Conservation (phyloP, 768 basidiomycete genomes). For the Amyloporia xantha region DNA sequence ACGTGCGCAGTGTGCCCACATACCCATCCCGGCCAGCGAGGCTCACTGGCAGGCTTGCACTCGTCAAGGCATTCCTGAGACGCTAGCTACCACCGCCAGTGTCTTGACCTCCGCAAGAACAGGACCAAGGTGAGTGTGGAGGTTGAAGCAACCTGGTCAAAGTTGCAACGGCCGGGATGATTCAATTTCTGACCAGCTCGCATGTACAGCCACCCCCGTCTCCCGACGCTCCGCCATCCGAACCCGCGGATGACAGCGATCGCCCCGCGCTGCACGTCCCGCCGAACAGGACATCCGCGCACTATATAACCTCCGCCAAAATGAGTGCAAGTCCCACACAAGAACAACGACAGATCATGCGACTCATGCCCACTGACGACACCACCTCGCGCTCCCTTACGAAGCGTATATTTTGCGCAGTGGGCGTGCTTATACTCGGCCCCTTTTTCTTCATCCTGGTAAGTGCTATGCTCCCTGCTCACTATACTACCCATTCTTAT, state of each 20-base stretch:
- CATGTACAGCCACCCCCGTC: neutral
- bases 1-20: too few species aligned
- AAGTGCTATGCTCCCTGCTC: neutral
- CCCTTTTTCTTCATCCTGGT: neutral
- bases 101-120: too few species aligned
- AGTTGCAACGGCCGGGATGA: neutral
- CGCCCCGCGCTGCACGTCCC: neutral
- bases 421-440: neutral
- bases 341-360: neutral
- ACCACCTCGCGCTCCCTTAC: neutral
- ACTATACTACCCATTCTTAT: neutral
- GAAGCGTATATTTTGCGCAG: neutral
- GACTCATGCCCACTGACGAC: neutral
- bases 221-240: neutral
- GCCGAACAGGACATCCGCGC: neutral
- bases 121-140: too few species aligned
- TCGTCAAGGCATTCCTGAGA: too few species aligned
- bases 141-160: neutral
- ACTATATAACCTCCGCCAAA: neutral
- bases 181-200: neutral
- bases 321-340: neutral
- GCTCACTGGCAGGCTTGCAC: too few species aligned
- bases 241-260: neutral
- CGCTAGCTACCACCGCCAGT: too few species aligned
- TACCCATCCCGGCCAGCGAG: too few species aligned